phyloP scores from a whole-genome alignment of 2,329 filamentous ascomycete genomes.

The Plenodomus tracheiphilus region DNA sequence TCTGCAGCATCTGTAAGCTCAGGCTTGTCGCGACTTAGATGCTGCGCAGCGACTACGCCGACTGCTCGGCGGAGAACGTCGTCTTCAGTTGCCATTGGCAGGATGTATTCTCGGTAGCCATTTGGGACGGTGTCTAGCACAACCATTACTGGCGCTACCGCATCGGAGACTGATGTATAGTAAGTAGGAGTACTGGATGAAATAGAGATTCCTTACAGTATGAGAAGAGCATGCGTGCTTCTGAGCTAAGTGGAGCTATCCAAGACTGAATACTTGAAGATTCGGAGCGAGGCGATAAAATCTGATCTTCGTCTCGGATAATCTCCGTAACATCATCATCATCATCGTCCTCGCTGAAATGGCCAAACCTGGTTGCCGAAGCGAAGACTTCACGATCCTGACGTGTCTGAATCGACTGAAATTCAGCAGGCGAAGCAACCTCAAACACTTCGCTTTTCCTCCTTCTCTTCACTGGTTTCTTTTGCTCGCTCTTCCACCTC shows the following conservation, averaged over 20 bases:
- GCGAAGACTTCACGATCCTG: neutral
- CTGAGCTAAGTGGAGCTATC: conserved; percentile 29
- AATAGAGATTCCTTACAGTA: conserved; percentile 34
- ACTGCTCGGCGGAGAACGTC: conserved; percentile 43
- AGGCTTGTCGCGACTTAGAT: conserved; percentile 40
- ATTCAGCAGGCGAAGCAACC: neutral
- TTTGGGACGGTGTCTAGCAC: conserved; percentile 43
- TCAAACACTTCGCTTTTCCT: neutral
- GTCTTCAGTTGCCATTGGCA: conserved; percentile 47
- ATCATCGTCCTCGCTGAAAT: neutral
- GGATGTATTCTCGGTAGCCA: conserved; percentile 46
- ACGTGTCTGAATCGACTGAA: neutral
- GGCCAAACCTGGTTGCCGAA: neutral
- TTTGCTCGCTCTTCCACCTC: conserved; percentile 3
- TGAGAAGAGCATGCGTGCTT: conserved; percentile 42
- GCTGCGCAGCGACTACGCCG: conserved; percentile 47
- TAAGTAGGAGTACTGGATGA: neutral
- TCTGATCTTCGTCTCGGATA: neutral
- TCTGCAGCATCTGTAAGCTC: conserved; percentile 39
- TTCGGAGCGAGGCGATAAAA: neutral
- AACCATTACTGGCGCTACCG: conserved; percentile 47
- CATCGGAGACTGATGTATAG: conserved; percentile 36
- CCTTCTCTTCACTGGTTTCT: neutral
- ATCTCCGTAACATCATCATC: conserved; percentile 9
- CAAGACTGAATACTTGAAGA: conserved; percentile 18